These are phyloP conservation scores for Vaccinium myrtillus DNA, from an alignment of 148 eudicot genomes.

Conservation along the genomic window DNA sequence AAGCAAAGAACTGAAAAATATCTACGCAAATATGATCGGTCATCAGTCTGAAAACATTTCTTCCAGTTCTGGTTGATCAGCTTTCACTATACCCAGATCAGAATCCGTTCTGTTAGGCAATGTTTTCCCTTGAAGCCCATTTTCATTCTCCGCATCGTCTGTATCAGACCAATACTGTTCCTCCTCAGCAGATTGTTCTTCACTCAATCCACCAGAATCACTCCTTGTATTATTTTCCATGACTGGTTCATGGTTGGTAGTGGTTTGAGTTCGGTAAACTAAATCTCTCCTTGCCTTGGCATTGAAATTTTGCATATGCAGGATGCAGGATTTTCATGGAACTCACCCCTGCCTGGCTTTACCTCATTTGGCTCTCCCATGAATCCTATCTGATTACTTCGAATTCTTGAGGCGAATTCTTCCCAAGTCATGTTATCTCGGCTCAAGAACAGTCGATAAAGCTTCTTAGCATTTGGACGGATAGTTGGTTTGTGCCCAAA, in stretches of 20 bases:
- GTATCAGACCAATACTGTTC: constrained; percentile 42
- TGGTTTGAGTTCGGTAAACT: constrained; percentile 1
- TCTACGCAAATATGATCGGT: not conserved
- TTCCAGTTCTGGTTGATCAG: constrained; percentile 34
- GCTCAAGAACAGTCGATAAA: constrained; percentile 43
- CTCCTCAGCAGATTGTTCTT: constrained; percentile 34
- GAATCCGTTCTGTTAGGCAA: constrained; percentile 13
- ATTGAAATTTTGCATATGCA: constrained; percentile 55
- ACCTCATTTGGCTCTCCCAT: constrained; percentile 78
- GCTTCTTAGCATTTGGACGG: constrained; percentile 78
- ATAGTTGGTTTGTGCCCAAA: constrained; percentile 86
- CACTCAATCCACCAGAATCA: constrained; percentile 24
- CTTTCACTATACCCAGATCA: constrained; percentile 15
- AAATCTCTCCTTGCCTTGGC: constrained; percentile 21
- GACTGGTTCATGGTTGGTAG: constrained; percentile 5
- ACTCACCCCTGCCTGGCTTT: constrained; percentile 51
- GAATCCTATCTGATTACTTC: constrained; percentile 56
- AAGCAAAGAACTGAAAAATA: not conserved
- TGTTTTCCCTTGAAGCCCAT: constrained; percentile 17
- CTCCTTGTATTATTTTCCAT: constrained; percentile 18
- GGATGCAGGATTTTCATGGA: constrained; percentile 69
- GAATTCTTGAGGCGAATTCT: constrained; percentile 45
- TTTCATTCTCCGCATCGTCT: constrained; percentile 32
- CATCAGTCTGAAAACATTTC: constrained; percentile 33
- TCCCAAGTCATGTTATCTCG: constrained; percentile 63